Conservation (phyloP, 176 grass and related monocot species). For the Rhipidocladum racemiflorum region DNA sequence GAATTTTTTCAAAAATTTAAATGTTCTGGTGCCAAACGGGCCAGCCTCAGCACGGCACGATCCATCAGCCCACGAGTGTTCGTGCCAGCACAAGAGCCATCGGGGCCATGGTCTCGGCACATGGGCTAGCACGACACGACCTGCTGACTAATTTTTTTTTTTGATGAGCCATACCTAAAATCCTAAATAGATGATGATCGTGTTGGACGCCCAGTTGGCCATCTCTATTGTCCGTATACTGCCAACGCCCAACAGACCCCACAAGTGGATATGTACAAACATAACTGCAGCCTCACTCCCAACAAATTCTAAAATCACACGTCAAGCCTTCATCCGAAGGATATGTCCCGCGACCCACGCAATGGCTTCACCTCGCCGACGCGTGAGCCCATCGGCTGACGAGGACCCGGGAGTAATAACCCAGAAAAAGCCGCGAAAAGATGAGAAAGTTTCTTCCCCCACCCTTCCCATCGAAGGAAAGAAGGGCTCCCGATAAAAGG, state of each 20-base stretch:
- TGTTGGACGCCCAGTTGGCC: no score
- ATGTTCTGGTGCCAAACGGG: no score
- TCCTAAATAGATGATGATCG: no score
- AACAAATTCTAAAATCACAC: not conserved
- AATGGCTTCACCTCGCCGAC: not conserved
- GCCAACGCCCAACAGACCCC: not conserved
- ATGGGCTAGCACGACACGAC: no score
- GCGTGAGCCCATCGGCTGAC: accelerated
- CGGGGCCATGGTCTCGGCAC: no score
- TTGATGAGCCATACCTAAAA: no score
- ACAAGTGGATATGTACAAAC: not conserved
- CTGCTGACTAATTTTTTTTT: no score
- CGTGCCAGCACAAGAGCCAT: no score
- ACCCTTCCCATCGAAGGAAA: constrained; percentile 25
- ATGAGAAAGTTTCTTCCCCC: not conserved
- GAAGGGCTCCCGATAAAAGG: constrained; percentile 11
- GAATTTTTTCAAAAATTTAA: no score
- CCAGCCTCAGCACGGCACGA: no score
- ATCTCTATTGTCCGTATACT: no score
- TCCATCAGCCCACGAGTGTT: no score
- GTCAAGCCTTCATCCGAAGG: not conserved
- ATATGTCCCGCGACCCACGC: not conserved
- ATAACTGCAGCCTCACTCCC: not conserved
- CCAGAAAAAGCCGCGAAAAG: not conserved
- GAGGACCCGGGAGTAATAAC: not conserved